Percentiles rank a stretch among this genome's conserved stretches.
These are phyloP conservation scores for Eutrema yunnanense DNA, from an alignment of 345 rosid genomes.

Conservation along the genomic window DNA sequence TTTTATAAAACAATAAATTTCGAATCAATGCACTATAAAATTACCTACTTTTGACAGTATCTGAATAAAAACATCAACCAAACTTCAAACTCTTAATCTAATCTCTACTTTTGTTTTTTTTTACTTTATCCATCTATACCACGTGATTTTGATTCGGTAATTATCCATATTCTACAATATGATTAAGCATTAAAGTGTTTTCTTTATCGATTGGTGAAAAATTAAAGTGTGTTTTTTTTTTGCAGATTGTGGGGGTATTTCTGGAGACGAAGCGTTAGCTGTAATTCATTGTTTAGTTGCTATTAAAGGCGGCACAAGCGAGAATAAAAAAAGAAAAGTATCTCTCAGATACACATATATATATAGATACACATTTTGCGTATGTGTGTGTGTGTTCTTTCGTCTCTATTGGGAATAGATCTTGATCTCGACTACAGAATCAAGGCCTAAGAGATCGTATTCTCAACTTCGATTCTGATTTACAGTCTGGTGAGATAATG, in stretches of 20 bases:
- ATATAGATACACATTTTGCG: constrained; percentile 5
- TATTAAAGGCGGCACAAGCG: constrained; percentile 21
- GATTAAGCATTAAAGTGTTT: constrained; percentile 8
- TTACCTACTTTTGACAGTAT: constrained; percentile 22
- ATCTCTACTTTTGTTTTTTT: neutral
- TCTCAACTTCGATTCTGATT: constrained; percentile 15
- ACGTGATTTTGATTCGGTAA: constrained; percentile 30
- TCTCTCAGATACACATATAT: neutral
- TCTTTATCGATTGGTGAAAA: neutral
- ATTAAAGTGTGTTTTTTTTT: neutral
- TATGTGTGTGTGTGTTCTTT: constrained; percentile 18
- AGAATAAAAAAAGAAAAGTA: neutral
- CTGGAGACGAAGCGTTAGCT: constrained; percentile 22
- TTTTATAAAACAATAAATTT: neutral
- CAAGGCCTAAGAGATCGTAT: constrained; percentile 3
- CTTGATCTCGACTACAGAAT: constrained; percentile 13
- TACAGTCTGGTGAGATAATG: constrained; percentile 27
- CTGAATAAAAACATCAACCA: constrained; percentile 15
- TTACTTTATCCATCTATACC: neutral
- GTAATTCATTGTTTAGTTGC: constrained; percentile 21
- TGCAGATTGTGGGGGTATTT: constrained; percentile 18
- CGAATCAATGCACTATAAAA: constrained; percentile 15
- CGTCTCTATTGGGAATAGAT: constrained; percentile 13
- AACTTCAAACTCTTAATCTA: constrained; percentile 12
- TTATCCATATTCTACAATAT: constrained; percentile 15